These are phyloP conservation scores for Physaria fendleri DNA, from an alignment of 345 rosid genomes.

Conservation along the genomic window DNA sequence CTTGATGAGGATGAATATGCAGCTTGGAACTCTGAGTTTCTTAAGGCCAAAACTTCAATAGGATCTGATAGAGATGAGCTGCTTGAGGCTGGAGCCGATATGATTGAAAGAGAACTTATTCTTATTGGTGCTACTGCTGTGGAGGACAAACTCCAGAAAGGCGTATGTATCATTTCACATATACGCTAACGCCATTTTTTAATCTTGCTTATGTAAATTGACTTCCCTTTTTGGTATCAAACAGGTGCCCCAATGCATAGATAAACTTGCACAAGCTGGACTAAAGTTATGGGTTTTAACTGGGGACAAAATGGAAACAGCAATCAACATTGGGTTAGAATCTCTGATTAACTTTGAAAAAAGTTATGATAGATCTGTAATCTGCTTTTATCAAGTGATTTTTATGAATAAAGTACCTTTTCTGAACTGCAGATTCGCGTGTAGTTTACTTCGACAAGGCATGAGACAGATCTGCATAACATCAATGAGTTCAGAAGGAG, in stretches of 20 bases:
- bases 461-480: slow-evolving; percentile 85
- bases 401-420: slow-evolving; percentile 1
- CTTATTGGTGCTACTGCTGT: slow-evolving; percentile 98
- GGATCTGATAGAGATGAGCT: slow-evolving; percentile 70
- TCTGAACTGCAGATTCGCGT: slow-evolving; percentile 59
- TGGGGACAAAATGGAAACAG: slow-evolving; percentile 99
- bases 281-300: slow-evolving; percentile 97
- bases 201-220: slow-evolving; percentile 18
- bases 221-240: slow-evolving; percentile 10
- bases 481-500: slow-evolving; percentile 41
- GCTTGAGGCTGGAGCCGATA: slow-evolving; percentile 72
- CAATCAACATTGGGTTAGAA: slow-evolving; percentile 92
- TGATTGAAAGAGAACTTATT: slow-evolving; percentile 79
- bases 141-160: slow-evolving; percentile 94
- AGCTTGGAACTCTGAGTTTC: slow-evolving; percentile 76
- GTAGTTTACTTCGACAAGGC: slow-evolving; percentile 95
- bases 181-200: background rate
- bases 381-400: slow-evolving; percentile 6
- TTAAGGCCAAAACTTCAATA: slow-evolving; percentile 74
- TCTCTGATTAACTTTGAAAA: slow-evolving; percentile 12
- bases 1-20: slow-evolving; percentile 68
- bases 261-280: slow-evolving; percentile 97
- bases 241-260: slow-evolving; percentile 97
- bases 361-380: background rate
- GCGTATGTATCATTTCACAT: slow-evolving; percentile 41